Conservation (phyloP, 23 red algal genomes). For the Gracilaria domingensis region DNA sequence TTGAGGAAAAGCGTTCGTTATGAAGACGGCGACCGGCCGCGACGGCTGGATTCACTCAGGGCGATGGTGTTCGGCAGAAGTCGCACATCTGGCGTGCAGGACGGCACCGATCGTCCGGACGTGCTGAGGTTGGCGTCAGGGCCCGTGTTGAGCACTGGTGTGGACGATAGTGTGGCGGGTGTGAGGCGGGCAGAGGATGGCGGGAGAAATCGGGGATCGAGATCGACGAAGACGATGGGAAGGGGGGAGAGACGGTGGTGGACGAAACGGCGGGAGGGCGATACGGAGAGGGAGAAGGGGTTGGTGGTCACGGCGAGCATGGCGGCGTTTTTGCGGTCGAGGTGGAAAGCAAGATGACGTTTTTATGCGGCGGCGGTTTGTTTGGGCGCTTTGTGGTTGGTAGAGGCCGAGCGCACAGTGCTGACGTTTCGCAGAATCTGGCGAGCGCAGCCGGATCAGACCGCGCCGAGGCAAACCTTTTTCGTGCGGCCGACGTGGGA, state of each 20-base stretch:
- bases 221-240: neutral
- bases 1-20: neutral
- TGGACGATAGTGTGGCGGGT: neutral
- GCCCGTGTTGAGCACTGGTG: neutral
- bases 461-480: no score
- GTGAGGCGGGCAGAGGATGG: neutral
- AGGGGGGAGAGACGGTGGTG: constrained; percentile 1
- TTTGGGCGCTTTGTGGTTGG: no score
- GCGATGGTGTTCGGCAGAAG: neutral
- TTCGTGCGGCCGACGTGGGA: no score
- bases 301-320: neutral
- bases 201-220: neutral
- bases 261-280: neutral
- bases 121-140: neutral
- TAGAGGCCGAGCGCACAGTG: no score
- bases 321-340: neutral
- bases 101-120: neutral
- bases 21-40: neutral
- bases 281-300: neutral
- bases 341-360: neutral
- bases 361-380: no score
- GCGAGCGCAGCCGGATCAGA: no score
- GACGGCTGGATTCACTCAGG: neutral
- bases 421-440: no score
- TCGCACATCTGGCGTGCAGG: neutral